Percentiles rank a stretch among this genome's conserved stretches.
Conservation (phyloP, 306 rosid species). For the Datisca glomerata region DNA sequence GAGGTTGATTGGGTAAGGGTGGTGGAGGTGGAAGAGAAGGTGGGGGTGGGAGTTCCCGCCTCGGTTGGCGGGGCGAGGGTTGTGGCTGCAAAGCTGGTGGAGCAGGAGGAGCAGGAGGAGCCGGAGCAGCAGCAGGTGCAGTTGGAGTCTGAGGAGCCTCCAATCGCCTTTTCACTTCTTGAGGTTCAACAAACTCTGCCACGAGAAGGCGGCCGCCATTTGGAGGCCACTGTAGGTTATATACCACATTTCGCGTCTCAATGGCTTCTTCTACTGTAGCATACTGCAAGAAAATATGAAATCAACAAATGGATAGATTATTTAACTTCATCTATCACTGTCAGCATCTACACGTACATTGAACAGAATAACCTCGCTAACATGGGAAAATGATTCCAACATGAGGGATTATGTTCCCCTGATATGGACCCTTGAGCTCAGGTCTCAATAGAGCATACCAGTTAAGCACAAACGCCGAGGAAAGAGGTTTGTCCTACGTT, state of each 20-base stretch:
- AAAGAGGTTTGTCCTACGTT: too few species aligned
- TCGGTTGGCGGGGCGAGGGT: constrained; percentile 28
- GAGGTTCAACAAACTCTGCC: constrained; percentile 83
- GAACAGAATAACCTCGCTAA: too few species aligned
- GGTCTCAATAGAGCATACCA: too few species aligned
- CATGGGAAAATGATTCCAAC: too few species aligned
- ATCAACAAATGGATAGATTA: too few species aligned
- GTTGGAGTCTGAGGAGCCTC: constrained; percentile 52
- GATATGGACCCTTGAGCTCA: too few species aligned
- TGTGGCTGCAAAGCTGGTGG: constrained; percentile 26
- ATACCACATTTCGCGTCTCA: constrained; percentile 81
- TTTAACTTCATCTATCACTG: too few species aligned
- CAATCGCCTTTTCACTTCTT: constrained; percentile 60
- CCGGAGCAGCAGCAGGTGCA: constrained; percentile 29
- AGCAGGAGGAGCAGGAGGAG: constrained; percentile 29
- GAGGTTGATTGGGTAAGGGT: constrained; percentile 43
- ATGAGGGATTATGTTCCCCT: too few species aligned
- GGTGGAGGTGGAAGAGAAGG: constrained; percentile 42
- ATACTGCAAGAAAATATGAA: constrained; percentile 38
- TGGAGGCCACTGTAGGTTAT: constrained; percentile 94
- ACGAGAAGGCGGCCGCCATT: constrained; percentile 80
- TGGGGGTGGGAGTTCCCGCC: constrained; percentile 22
- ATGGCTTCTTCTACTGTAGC: constrained; percentile 69
- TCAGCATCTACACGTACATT: too few species aligned
- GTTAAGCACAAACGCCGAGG: too few species aligned